Evolutionary conservation across 2,329 filamentous ascomycete genomes (phyloP).

Genomic region (Nigrospora oryzae): DNA sequence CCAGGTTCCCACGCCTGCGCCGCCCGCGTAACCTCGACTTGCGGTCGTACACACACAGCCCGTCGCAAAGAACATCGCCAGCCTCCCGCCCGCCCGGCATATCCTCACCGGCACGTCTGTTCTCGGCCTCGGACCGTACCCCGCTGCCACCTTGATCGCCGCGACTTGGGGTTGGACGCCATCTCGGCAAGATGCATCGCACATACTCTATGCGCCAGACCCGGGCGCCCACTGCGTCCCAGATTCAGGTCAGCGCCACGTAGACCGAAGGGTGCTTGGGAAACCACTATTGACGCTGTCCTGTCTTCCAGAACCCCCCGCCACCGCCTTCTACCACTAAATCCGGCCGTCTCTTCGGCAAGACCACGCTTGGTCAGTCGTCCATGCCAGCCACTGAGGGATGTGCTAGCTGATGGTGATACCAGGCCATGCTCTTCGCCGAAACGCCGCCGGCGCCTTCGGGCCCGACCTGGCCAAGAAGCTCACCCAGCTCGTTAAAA

Average conservation of each 20-base stretch:
- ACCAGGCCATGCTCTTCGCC: conserved; percentile 58
- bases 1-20: neutral
- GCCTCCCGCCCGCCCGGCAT: too few relatives aligned
- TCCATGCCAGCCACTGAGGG: neutral
- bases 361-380: conserved; percentile 71
- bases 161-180: too few relatives aligned
- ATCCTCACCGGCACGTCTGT: too few relatives aligned
- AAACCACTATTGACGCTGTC: too few relatives aligned
- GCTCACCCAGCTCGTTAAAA: conserved; percentile 95
- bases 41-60: neutral
- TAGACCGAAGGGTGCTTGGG: too few relatives aligned
- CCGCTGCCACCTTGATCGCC: neutral
- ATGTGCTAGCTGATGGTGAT: conserved; percentile 4
- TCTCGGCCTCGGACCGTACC: neutral
- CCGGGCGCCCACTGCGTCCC: conserved; percentile 88
- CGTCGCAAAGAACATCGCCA: too few relatives aligned
- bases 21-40: too few relatives aligned
- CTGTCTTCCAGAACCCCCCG: conserved; percentile 66
- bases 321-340: conserved; percentile 90
- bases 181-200: conserved; percentile 68
- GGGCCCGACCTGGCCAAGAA: conserved; percentile 91
- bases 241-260: conserved; percentile 42
- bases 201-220: conserved; percentile 98
- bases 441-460: conserved; percentile 68
- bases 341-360: conserved; percentile 80